phyloP scores from a whole-genome alignment of 164 flowering plant genomes.

The Akebia trifoliata region DNA sequence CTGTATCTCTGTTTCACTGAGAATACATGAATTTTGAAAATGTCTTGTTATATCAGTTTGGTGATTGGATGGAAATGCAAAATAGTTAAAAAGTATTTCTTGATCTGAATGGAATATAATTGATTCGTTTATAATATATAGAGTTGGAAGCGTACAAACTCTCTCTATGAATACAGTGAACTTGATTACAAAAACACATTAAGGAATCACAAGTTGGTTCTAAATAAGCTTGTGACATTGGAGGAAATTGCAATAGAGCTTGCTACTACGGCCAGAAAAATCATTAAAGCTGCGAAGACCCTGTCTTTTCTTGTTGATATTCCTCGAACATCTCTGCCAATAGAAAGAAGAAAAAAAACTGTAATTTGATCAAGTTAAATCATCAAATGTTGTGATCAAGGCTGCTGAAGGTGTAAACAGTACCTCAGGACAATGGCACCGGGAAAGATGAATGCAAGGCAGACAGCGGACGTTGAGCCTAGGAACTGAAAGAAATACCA shows the following conservation, averaged over 20 bases:
- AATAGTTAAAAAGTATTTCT: too few relatives aligned
- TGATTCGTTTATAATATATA: too few relatives aligned
- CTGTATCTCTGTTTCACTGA: too few relatives aligned
- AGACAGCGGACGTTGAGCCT: slow-evolving; percentile 74
- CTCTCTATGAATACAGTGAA: too few relatives aligned
- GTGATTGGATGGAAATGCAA: too few relatives aligned
- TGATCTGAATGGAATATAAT: too few relatives aligned
- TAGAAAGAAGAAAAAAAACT: neutral
- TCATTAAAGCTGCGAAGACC: slow-evolving; percentile 52
- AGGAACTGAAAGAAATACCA: slow-evolving; percentile 88
- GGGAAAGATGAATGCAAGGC: slow-evolving; percentile 80
- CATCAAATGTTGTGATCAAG: too few relatives aligned
- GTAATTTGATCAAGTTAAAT: too few relatives aligned
- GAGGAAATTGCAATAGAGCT: slow-evolving; percentile 69
- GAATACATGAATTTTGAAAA: too few relatives aligned
- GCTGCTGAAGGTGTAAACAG: neutral
- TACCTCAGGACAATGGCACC: slow-evolving; percentile 84
- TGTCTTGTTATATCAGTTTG: too few relatives aligned
- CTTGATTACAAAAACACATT: neutral
- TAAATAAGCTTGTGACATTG: slow-evolving; percentile 37
- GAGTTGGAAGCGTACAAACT: too few relatives aligned
- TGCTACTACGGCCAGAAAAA: slow-evolving; percentile 54
- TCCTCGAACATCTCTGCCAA: slow-evolving; percentile 66
- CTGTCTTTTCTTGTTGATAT: slow-evolving; percentile 62
- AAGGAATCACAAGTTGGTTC: slow-evolving; percentile 9